These are phyloP conservation scores for Phytophthora sp. DNA, from an alignment of 352 stramenopile genomes.

Conservation along the genomic window DNA sequence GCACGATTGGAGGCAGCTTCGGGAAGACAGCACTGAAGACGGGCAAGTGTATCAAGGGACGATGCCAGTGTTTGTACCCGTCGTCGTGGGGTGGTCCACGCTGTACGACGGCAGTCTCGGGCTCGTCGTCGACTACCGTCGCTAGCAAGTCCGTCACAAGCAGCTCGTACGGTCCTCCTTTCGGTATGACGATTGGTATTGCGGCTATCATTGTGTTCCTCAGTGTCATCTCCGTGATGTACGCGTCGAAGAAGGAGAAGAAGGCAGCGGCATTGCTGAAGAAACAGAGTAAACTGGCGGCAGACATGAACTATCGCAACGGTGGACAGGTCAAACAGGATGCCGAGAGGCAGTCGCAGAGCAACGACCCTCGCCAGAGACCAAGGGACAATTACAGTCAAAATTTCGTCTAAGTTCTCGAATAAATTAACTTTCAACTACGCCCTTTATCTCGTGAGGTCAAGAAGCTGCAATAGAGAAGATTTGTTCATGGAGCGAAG, in stretches of 20 bases:
- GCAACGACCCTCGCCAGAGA: constrained; percentile 13
- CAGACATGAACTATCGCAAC: constrained; percentile 20
- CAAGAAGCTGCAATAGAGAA: constrained; percentile 12
- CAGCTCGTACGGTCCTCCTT: constrained; percentile 43
- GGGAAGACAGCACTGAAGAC: constrained; percentile 32
- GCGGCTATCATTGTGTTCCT: constrained; percentile 33
- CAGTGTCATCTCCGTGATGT: constrained; percentile 38
- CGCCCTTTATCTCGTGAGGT: neutral
- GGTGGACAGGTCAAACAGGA: constrained; percentile 20
- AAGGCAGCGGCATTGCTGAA: constrained; percentile 21
- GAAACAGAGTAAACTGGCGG: constrained; percentile 24
- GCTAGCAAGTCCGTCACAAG: constrained; percentile 22
- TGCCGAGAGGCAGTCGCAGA: constrained; percentile 11
- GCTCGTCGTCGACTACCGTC: constrained; percentile 7
- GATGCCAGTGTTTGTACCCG: constrained; percentile 44
- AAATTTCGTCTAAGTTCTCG: constrained; percentile 52
- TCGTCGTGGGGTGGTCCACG: constrained; percentile 59
- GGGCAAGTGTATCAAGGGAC: constrained; percentile 41
- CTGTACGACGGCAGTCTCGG: constrained; percentile 46
- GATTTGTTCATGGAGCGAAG: no score
- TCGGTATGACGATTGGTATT: constrained; percentile 40
- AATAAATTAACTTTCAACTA: constrained; percentile 19
- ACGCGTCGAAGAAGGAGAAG: constrained; percentile 19
- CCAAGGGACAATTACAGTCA: constrained; percentile 54
- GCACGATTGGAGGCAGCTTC: constrained; percentile 40